phyloP scores from a whole-genome alignment of 441 rosid genomes.

The Sinapis alba region DNA sequence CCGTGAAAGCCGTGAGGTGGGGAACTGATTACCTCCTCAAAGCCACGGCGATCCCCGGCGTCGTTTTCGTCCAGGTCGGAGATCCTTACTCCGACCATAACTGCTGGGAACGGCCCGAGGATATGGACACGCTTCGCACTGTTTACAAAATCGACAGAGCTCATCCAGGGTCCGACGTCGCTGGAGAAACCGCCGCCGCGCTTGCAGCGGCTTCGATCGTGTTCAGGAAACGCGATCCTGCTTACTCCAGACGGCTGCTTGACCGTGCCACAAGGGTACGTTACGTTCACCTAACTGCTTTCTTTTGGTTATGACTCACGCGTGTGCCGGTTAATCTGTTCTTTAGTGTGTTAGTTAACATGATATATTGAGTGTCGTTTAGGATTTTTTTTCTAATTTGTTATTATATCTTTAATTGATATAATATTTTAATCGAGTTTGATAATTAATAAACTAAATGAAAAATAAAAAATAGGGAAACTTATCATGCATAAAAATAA shows the following conservation, averaged over 20 bases:
- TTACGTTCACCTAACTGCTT: conserved; percentile 33
- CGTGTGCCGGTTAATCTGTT: conserved; percentile 5
- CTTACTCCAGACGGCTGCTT: conserved; percentile 60
- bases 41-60: conserved; percentile 61
- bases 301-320: neutral
- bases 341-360: neutral
- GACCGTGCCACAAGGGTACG: conserved; percentile 68
- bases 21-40: conserved; percentile 67
- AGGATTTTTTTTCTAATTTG: neutral
- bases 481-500: neutral
- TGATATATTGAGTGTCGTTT: neutral
- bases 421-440: no score
- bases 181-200: conserved; percentile 79
- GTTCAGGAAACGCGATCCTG: conserved; percentile 62
- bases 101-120: conserved; percentile 84
- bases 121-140: conserved; percentile 69
- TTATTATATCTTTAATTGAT: neutral
- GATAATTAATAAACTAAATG: neutral
- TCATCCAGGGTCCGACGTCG: conserved; percentile 76
- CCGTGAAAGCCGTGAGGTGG: conserved; percentile 64
- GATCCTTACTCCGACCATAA: conserved; percentile 66
- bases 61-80: conserved; percentile 69
- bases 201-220: conserved; percentile 76
- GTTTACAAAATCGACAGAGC: conserved; percentile 57
- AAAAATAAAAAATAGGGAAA: neutral